Evolutionary conservation across 768 basidiomycete species (phyloP).

Genomic region (Amanita pallidorosea): DNA sequence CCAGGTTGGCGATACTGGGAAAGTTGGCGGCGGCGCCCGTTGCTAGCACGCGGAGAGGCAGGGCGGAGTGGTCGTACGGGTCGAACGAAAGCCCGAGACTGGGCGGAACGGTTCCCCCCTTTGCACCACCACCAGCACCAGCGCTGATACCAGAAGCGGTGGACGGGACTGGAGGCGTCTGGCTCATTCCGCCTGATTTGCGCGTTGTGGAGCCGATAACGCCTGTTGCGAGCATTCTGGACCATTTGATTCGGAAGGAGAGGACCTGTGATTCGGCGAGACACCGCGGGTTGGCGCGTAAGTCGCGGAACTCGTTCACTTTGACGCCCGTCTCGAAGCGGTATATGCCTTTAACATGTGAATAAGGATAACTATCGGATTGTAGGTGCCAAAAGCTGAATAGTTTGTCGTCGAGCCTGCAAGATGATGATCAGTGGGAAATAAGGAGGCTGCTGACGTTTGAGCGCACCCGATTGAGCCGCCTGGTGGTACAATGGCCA

Average conservation of each 20-base stretch:
- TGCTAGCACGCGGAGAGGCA: slow-evolving; percentile 58
- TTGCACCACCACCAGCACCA: neutral
- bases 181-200: slow-evolving; percentile 19
- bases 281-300: slow-evolving; percentile 82
- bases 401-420: slow-evolving; percentile 82
- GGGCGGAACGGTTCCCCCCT: slow-evolving; percentile 13
- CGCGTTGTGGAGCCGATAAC: slow-evolving; percentile 40
- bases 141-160: neutral
- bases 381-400: slow-evolving; percentile 87
- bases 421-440: neutral
- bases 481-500: slow-evolving; percentile 84
- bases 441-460: slow-evolving; percentile 1
- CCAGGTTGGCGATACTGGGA: slow-evolving; percentile 68
- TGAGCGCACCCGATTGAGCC: slow-evolving; percentile 72
- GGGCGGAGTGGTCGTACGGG: slow-evolving; percentile 58
- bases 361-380: slow-evolving; percentile 62
- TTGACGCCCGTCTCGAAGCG: slow-evolving; percentile 85
- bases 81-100: slow-evolving; percentile 66
- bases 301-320: slow-evolving; percentile 80
- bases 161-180: slow-evolving; percentile 20
- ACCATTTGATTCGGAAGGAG: slow-evolving; percentile 76
- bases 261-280: slow-evolving; percentile 75
- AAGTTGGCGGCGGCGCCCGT: slow-evolving; percentile 81
- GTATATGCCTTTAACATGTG: slow-evolving; percentile 77
- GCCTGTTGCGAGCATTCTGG: slow-evolving; percentile 59